These are phyloP conservation scores for Aspergillus proliferans DNA, from an alignment of 2,329 filamentous ascomycete genomes.

Conservation along the genomic window DNA sequence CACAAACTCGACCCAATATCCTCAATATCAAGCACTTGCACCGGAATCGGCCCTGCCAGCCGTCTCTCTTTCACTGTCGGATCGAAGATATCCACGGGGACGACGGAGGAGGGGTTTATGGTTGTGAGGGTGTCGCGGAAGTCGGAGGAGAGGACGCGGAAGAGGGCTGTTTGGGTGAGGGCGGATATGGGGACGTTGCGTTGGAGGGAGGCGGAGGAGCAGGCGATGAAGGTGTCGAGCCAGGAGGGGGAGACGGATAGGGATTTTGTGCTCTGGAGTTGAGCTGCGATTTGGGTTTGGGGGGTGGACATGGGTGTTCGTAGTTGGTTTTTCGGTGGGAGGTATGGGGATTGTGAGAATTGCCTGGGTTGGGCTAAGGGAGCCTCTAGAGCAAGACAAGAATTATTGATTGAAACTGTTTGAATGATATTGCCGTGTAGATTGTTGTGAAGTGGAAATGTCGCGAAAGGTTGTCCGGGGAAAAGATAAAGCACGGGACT, in stretches of 20 bases:
- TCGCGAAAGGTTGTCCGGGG: neutral
- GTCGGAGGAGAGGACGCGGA: slow-evolving; percentile 73
- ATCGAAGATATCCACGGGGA: slow-evolving; percentile 56
- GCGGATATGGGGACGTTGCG: slow-evolving; percentile 59
- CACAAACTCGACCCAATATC: slow-evolving; percentile 74
- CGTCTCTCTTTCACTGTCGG: slow-evolving; percentile 49
- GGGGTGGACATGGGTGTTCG: slow-evolving; percentile 8
- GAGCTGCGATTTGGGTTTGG: slow-evolving; percentile 38
- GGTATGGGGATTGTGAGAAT: too few species aligned
- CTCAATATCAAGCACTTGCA: slow-evolving; percentile 81
- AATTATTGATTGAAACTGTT: too few species aligned
- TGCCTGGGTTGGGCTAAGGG: too few species aligned
- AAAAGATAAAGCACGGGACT: slow-evolving; percentile 14
- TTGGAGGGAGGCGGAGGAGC: slow-evolving; percentile 47
- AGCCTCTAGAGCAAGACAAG: too few species aligned
- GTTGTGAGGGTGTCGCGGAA: slow-evolving; percentile 57
- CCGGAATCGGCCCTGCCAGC: slow-evolving; percentile 58
- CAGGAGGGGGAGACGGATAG: slow-evolving; percentile 55
- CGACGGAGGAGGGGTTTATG: slow-evolving; percentile 38
- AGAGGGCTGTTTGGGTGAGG: slow-evolving; percentile 70
- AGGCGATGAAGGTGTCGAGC: slow-evolving; percentile 57
- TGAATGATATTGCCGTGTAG: neutral
- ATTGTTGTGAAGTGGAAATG: too few species aligned
- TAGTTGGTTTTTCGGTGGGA: too few species aligned
- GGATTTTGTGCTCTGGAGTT: slow-evolving; percentile 51